Evolutionary conservation across 805 yeast species (phyloP), one percentile per base, ranked within the genome.

Genomic region (Zygoascus ofunaensis): DNA sequence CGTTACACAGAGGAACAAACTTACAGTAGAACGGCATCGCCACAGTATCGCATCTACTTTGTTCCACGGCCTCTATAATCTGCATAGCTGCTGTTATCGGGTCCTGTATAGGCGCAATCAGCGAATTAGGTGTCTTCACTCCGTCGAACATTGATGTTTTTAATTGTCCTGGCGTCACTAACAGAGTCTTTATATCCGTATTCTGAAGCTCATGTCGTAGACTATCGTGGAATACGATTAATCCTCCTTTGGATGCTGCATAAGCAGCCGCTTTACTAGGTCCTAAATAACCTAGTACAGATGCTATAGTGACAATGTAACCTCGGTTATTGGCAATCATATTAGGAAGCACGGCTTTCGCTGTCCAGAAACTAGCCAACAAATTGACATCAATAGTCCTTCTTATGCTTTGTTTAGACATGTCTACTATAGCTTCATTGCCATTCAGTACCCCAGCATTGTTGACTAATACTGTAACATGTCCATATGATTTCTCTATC

Each of bases 201-300:
- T 35, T 21, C 37, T 23, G 78, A 26, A 82, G 55, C 60, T 83
- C 92, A 56, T 76, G 78, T 0, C 82, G 73, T 35, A 90, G 62
- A 0, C 89, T 78, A 58, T 85, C 94, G 59, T 89, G 97, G 37
- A 87, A 64, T 0, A 89, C 86, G 41, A 87, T 77, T 22, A 86
- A 63, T 0, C 94, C 97, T 0, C 94, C 82, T 59, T 90, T 90
- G 10, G 94, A 75, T 0, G 97, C 95, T 0, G 95, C 94, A 57
- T 90, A 90, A 0, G 84, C 84, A 21, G 52, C 41, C 44, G 85
- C 67, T 23, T 82, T 68, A 5, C 94, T 89, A 0, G 97, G 97
- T 0, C 94, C 74, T 70, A 85, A 72, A 49, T 81, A 78, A 0
- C 96, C 97, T 44, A 90, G 66, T 0, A 85, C 86, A 0, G 96